Evolutionary conservation across 164 flowering plant genomes (phyloP), one percentile per base, ranked within the genome.

Genomic region (Vitis cinerea): DNA sequence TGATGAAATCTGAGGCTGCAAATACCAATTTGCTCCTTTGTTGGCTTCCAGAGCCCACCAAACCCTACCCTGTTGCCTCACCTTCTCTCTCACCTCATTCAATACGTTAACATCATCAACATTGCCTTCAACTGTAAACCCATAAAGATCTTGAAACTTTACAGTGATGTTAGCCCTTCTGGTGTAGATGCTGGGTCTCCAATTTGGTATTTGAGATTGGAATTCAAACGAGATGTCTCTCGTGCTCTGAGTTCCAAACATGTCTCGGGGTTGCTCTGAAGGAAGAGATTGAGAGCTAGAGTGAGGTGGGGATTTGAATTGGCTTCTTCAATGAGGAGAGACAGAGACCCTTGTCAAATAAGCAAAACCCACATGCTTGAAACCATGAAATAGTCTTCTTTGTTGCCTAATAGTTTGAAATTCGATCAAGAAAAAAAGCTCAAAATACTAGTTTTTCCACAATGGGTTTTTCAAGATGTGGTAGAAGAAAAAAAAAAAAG

Each of bases 51-150:
- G 69, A 7, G 86, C 88, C 96, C 97, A 93, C 99, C 99, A 95
- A 23, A 89, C 91, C 66, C 85, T 77, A 8, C 96, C 94, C 64
- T 95, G 99, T 63, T 90, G 72, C 81, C 94, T 87, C 74, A 91
- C 98, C 80, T 88, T 91, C 84, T 95, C 99, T 50, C 98, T 86
- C 19, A 95, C 98, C 85, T 95, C 99, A 77, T 95, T 95, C 87
- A 95, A 75, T 47, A 93, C 84, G 75, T 95, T 95, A 15, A 91
- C 97, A 83, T 95, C 98, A 76, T 95, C 98, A 3, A 95, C 97
- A 83, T 95, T 90, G 10, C 99, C 99, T 79, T 95, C 98, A 0
- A 95, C 99, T 0, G 89, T 85, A 71, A 95, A 95, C 70, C 94
- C 97, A 75, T 95, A 95, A 47, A 95, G 82, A 75, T 95, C 99